Conservation (phyloP, 2,329 filamentous ascomycete genomes). For the Aschersonia sp. region DNA sequence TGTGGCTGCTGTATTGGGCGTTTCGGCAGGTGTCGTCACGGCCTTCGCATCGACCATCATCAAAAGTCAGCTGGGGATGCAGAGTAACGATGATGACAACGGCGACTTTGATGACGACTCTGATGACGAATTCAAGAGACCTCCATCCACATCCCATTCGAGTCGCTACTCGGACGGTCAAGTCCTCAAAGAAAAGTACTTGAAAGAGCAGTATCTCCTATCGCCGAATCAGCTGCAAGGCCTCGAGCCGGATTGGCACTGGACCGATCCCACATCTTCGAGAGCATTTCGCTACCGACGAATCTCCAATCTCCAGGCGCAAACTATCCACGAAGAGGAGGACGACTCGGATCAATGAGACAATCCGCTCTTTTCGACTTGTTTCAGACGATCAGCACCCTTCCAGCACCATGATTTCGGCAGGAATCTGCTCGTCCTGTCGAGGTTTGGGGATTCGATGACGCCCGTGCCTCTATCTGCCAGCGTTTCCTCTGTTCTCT, state of each 20-base stretch:
- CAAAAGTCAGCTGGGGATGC: conserved; percentile 33
- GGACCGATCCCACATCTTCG: conserved; percentile 15
- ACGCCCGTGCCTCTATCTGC: too few species aligned
- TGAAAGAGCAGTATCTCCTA: conserved; percentile 4
- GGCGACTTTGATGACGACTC: conserved; percentile 3
- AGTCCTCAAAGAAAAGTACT: conserved; percentile 2
- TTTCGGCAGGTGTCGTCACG: conserved; percentile 44
- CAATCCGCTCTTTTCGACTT: too few species aligned
- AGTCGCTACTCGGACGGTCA: conserved; percentile 7
- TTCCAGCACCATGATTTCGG: too few species aligned
- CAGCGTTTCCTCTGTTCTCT: too few species aligned
- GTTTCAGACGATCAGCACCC: too few species aligned
- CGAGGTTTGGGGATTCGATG: too few species aligned
- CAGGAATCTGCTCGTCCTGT: too few species aligned
- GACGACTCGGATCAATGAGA: conserved; percentile 37
- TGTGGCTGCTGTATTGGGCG: conserved; percentile 53
- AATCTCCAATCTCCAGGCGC: conserved; percentile 38
- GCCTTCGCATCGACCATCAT: conserved; percentile 41
- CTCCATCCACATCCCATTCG: conserved; percentile 2
- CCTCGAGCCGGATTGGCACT: conserved; percentile 23
- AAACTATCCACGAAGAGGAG: conserved; percentile 62
- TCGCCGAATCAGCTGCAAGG: conserved; percentile 2
- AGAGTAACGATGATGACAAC: conserved; percentile 7
- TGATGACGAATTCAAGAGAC: conserved; percentile 2
- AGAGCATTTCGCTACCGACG: conserved; percentile 18